Base-by-base conservation (phyloP, 495 filamentous ascomycete species). In the Coniosporium apollinis region DNA sequence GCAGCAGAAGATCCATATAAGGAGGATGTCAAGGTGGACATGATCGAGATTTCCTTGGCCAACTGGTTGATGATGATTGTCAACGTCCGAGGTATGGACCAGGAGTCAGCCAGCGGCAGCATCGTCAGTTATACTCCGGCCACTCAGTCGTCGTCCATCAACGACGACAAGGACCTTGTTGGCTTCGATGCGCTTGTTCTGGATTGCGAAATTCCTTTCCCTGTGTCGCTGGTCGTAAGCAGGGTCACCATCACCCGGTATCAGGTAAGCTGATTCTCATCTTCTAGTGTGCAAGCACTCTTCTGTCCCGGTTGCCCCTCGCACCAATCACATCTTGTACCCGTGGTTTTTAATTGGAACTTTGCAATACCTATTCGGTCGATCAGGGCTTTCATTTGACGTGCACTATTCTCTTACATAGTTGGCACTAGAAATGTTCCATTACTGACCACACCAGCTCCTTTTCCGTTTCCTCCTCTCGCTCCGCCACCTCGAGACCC, bases 1-100 rank as follows among this genome's bases (percentile, higher is more conserved):
- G 87, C 89, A 11, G 84, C 84, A 2, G 71, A 87, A 34, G 89
- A 96, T 55, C 84, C 86, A 0, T 97, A 87, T 64, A 96, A 94
- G 51, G 89, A 97, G 54, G 85, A 96, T 48, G 82, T 97, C 43
- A 93, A 91, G 52, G 80, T 97, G 6, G 74, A 80, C 42, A 94
- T 96, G 83, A 94, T 94, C 56, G 84, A 94, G 45, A 72, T 87
- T 34, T 77, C 80, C 13, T 70, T 97, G 19, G 89, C 82, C 4
- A 87, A 86, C 46, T 86, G 82, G 66, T 63, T 97, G 33, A 93
- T 94, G 73, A 74, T 85, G 15, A 84, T 97, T 19, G 87, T 97
- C 38, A 94, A 79, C 48, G 89, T 94, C 39, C 84, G 79, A 1
- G 89, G 89, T 15, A 79, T 96, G 37, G 85, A 93, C 43, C 78